Base-by-base conservation (phyloP, 140 eudicot genomes). In the Bidens hawaiensis region DNA sequence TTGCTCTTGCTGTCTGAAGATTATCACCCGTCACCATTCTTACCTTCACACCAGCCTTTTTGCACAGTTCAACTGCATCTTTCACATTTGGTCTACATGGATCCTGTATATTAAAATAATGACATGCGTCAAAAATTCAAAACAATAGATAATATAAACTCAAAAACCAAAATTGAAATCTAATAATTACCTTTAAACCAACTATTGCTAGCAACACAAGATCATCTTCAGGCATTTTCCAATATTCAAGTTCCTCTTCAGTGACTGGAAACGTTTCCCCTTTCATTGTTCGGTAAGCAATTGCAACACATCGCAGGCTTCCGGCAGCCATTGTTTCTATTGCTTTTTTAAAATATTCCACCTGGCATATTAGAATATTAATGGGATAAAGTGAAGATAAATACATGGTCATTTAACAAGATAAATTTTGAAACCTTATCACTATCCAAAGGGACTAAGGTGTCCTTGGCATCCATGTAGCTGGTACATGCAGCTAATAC, bases 1-100 rank as follows among this genome's bases (percentile, higher is more conserved):
- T 90, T 61, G 97, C 97, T 71, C 34, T 84, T 51, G 97, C 97
- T n/a, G 97, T 90, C 48, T 84, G 95, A 52, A 84, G 88, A 74
- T 90, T 90, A 71, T 90, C 97, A 57, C 97, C 97, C 16, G 97
- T 90, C 47, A 87, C 97, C 97, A 90, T 90, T 46, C 97, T 86
- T 14, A 90, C 97, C 90, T 90, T 90, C 4, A 90, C 95, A 69
- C 97, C 97, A 52, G 97, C 95, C 22, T 79, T 69, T 24, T 23
- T 64, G 64, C 97, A 90, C 21, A 90, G 62, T 60, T 81, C 81
- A 73, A 90, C 95, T 18, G 97, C 87, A 27, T 81, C 80, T 74
- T 64, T 86, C 28, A 90, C 97, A 54, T 87, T 84, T 0, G 94
- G 81, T 24, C 97, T 88, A 72, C 97, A 90, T 63, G 97, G 97